phyloP scores from a whole-genome alignment of 352 stramenopile species.

The Pythium pyrilobum region DNA sequence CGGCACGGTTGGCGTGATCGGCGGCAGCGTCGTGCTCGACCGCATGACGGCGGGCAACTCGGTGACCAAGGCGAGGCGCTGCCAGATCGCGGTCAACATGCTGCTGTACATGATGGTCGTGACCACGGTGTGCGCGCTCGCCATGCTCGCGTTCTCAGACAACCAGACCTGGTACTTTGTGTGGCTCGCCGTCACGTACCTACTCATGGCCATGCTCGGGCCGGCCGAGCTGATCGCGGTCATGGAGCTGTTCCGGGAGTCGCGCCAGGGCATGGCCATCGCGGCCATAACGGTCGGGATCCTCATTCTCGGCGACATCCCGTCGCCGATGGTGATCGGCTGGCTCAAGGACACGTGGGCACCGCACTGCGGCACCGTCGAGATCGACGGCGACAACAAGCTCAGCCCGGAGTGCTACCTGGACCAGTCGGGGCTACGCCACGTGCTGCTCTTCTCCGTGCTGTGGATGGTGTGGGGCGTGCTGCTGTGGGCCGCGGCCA shows the following conservation, averaged over 20 bases:
- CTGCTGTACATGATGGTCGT: conserved; percentile 59
- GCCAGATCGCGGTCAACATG: conserved; percentile 43
- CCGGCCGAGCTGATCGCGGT: conserved; percentile 79
- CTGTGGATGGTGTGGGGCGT: conserved; percentile 68
- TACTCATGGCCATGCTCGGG: conserved; percentile 76
- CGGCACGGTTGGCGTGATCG: conserved; percentile 80
- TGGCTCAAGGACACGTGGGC: conserved; percentile 90
- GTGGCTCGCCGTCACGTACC: conserved; percentile 59
- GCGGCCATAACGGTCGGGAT: conserved; percentile 88
- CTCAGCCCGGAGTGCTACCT: conserved; percentile 60
- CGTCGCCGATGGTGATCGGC: conserved; percentile 89
- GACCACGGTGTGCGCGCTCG: conserved; percentile 41
- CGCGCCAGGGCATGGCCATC: conserved; percentile 83
- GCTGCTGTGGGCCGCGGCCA: conserved; percentile 40
- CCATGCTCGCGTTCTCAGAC: conserved; percentile 50
- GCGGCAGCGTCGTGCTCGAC: conserved; percentile 81
- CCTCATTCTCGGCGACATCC: conserved; percentile 92
- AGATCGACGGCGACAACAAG: conserved; percentile 45
- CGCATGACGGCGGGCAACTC: conserved; percentile 31
- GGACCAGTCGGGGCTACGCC: conserved; percentile 44
- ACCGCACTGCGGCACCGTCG: conserved; percentile 75
- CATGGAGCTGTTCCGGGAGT: conserved; percentile 85
- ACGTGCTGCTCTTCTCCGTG: conserved; percentile 69
- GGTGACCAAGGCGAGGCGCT: conserved; percentile 31
- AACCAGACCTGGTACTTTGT: conserved; percentile 48